phyloP scores from a whole-genome alignment of 331 rosid genomes.

The Rhamnella rubrinervis region DNA sequence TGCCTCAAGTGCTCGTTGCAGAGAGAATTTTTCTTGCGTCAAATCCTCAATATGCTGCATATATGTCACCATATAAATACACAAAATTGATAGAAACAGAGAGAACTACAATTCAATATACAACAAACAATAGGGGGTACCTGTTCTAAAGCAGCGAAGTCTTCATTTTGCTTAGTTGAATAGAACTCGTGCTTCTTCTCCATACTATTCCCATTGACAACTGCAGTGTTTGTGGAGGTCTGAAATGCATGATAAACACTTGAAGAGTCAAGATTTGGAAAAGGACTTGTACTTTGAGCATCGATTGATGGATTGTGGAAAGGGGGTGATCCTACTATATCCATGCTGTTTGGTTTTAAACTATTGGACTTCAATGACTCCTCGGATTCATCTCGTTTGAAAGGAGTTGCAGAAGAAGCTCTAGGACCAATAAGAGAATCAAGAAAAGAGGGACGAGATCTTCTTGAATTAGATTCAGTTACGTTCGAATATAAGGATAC shows the following conservation, averaged over 20 bases:
- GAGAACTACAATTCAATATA: background rate
- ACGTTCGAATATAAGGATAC: constrained; percentile 38
- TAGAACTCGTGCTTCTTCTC: constrained; percentile 55
- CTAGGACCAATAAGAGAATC: constrained; percentile 65
- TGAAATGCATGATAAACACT: constrained; percentile 38
- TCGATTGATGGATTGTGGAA: constrained; percentile 44
- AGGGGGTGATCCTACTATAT: constrained; percentile 37
- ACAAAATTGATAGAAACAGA: background rate
- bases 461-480: constrained; percentile 55
- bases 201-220: constrained; percentile 49
- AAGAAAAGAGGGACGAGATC: constrained; percentile 86
- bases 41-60: constrained; percentile 95
- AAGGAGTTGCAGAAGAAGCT: constrained; percentile 52
- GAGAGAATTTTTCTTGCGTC: constrained; percentile 89
- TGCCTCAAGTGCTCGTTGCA: constrained; percentile 88
- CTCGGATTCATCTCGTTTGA: constrained; percentile 40
- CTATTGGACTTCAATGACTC: constrained; percentile 41
- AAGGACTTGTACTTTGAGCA: constrained; percentile 34
- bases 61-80: constrained; percentile 8
- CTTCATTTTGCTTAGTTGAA: constrained; percentile 70
- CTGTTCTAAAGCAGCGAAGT: constrained; percentile 94
- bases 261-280: constrained; percentile 37
- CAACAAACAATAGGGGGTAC: constrained; percentile 36
- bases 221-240: constrained; percentile 29
- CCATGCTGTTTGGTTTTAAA: constrained; percentile 40